Evolutionary conservation across 257 asterid genomes (phyloP).

Genomic region (Primulina huaijiensis): DNA sequence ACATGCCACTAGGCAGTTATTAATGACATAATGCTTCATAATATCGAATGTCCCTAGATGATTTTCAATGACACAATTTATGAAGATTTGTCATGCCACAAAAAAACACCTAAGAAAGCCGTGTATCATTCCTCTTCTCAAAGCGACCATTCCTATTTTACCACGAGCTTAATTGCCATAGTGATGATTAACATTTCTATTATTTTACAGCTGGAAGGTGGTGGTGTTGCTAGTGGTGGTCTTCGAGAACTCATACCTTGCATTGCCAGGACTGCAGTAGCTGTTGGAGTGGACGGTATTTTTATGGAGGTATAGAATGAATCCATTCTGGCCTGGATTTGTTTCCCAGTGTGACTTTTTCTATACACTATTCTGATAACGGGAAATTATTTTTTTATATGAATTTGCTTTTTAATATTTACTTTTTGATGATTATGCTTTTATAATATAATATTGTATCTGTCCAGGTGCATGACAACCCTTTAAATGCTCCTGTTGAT

Average conservation of each 20-base stretch:
- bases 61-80: neutral
- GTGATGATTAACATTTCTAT: slow-evolving; percentile 17
- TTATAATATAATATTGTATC: slow-evolving; percentile 15
- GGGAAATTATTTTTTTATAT: neutral
- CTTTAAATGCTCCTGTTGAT: slow-evolving; percentile 90
- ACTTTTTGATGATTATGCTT: neutral
- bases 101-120: neutral
- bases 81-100: neutral
- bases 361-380: neutral
- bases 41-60: slow-evolving; percentile 4
- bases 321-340: neutral
- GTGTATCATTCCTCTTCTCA: neutral
- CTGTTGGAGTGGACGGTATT: slow-evolving; percentile 94
- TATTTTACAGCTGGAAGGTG: slow-evolving; percentile 77
- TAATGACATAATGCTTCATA: slow-evolving; percentile 3
- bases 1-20: slow-evolving; percentile 5
- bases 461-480: slow-evolving; percentile 82
- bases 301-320: slow-evolving; percentile 76
- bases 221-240: slow-evolving; percentile 99
- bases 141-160: neutral
- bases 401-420: neutral
- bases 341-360: neutral
- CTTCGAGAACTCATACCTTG: slow-evolving; percentile 94
- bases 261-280: slow-evolving; percentile 95
- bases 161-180: neutral